phyloP scores from a whole-genome alignment of 306 rosid genomes.

The Vigna angularis region DNA sequence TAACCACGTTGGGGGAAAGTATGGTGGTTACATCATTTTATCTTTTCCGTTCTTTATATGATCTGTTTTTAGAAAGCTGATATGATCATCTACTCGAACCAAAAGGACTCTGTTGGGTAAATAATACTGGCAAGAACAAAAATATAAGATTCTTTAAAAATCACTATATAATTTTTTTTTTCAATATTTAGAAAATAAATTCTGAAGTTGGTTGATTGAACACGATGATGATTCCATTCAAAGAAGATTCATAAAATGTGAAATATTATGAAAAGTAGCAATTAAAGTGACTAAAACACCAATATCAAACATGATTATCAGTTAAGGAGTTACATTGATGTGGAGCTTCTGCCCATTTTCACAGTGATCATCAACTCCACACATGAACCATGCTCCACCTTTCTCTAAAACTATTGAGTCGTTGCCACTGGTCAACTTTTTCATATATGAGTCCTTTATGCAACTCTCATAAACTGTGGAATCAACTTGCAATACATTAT shows the following conservation, averaged over 20 bases:
- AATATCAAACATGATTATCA: neutral
- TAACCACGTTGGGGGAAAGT: neutral
- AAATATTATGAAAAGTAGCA: neutral
- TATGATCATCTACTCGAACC: neutral
- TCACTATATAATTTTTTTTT: neutral
- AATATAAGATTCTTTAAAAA: neutral
- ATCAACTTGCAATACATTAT: constrained; percentile 35
- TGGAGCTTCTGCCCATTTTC: constrained; percentile 26
- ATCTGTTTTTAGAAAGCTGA: neutral
- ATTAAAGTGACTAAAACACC: neutral
- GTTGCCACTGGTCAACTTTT: constrained; percentile 23
- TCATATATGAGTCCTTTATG: constrained; percentile 18
- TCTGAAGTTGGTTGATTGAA: neutral
- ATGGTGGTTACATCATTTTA: neutral
- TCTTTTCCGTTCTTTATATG: neutral
- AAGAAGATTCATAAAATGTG: neutral
- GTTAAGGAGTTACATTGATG: constrained; percentile 15
- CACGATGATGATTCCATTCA: neutral
- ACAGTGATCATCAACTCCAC: constrained; percentile 33
- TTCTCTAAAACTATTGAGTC: constrained; percentile 19
- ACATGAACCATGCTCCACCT: constrained; percentile 34
- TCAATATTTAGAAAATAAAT: neutral
- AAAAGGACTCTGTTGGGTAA: neutral
- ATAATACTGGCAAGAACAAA: neutral
- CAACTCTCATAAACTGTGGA: constrained; percentile 30